Evolutionary conservation across 257 asterid genomes (phyloP), one percentile per base, ranked within the genome.

Genomic region (Fraxinus cuspidata): DNA sequence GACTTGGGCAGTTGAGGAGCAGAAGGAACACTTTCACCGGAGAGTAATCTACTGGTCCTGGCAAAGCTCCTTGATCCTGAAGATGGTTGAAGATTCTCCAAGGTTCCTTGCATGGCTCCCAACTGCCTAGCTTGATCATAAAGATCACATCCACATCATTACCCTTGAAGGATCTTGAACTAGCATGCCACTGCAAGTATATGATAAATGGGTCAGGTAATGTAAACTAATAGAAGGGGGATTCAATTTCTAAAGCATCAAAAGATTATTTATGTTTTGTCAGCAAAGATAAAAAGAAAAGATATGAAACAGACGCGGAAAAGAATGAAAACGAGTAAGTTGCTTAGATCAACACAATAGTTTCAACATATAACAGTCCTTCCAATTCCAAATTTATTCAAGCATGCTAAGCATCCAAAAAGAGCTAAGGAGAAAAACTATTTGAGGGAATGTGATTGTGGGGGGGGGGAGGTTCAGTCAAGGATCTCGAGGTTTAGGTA

Each of bases 41-140:
- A 85, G 60, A 96, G 96, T 77, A 87, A 77, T 81, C 98, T 88
- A 79, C 95, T 97, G 35, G 92, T 83, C 83, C 99, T 97, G 27
- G 92, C 72, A 81, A 93, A 96, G 86, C 90, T 84, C 74, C 90
- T 87, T 71, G 97, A 89, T 84, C 97, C 90, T 13, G 97, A 88
- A 79, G 97, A 88, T 35, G 94, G 92, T 71, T 70, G 88, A 37
- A 75, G 84, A 81, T 74, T 87, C 71, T 89, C 96, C 81, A 85
- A 0, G 37, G 95, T 90, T 10, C 21, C 67, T 23, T 53, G 63
- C 25, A 21, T 7, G 31, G 67, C 67, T 58, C 76, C 63, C 32
- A 72, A 44, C 35, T 72, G 76, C 51, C 90, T 85, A 71, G 88
- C 94, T 87, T 87, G 94, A 32, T 89, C 87, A n/a, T n/a, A 71